Evolutionary conservation across 2,329 filamentous ascomycete species (phyloP), one percentile per base, ranked within the genome.

Genomic region (Venturia asperata): DNA sequence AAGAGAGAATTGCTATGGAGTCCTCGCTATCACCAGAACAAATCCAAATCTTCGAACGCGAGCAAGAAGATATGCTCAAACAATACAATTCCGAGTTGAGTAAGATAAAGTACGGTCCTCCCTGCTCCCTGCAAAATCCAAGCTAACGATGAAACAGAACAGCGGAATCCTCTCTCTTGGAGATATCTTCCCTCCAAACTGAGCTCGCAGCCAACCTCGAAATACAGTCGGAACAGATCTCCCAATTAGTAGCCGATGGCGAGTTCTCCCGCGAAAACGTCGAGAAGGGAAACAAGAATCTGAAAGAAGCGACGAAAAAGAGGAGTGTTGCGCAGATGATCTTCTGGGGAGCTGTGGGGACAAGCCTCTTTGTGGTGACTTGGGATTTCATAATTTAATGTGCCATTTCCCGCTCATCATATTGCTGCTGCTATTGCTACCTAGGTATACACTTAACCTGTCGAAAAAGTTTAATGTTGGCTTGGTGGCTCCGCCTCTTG

Each of bases 41-140:
- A 76, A 80, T 94, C 63, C 93, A 97, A 75, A 84, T 96, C 73
- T 97, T 99, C 78, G 92, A 93, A 70, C 85, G 91, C 76, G 92
- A 95, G 73, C 97, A 97, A 73, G 87, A 92, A 75, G 87, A 91
- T 68, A 92, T 99, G 87, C 82, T 97, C 70, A 90, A 89, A 75
- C 90, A 96, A 76, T 96, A 95, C 76, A 91, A 97, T 76, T 91
- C 89, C 77, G 92, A 90, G n/a, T 80, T 97, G 74, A 89, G 92
- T 75, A 94, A 97, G 82, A 91, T 97, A 69, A 90, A 89, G 90
- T 95, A 84, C 64, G 89, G 83, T 24, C 15, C 41, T 43, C 30
- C 43, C 11, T n/a, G 45, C 45, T 30, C 30, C 9, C 42, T 49
- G 27, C 27, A 41, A 37, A 13, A 11, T 39, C 17, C 27, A 21